These are phyloP conservation scores for Circinella minor DNA, from an alignment of 371 early-diverging fungal species.

Conservation along the genomic window DNA sequence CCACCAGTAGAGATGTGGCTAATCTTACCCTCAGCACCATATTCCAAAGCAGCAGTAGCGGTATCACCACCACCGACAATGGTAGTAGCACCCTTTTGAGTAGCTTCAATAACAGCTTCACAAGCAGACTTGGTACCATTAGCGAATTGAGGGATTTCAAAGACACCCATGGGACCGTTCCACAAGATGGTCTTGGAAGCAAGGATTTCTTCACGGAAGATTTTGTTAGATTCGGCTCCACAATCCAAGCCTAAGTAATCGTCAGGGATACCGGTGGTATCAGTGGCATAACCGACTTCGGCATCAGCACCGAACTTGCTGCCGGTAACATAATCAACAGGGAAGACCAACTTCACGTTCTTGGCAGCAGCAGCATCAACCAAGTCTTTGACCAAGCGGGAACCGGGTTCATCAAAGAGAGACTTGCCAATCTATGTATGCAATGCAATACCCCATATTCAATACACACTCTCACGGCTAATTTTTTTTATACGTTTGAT, in stretches of 20 bases:
- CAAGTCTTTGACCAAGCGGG: slow-evolving; percentile 82
- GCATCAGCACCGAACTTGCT: slow-evolving; percentile 86
- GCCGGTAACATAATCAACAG: slow-evolving; percentile 91
- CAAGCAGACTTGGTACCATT: slow-evolving; percentile 87
- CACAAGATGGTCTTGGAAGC: slow-evolving; percentile 94
- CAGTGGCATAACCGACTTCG: slow-evolving; percentile 83
- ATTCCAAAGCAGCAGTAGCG: slow-evolving; percentile 95
- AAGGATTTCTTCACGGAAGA: slow-evolving; percentile 75
- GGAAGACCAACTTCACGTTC: slow-evolving; percentile 88
- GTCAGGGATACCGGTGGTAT: slow-evolving; percentile 87
- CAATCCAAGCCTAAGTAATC: slow-evolving; percentile 95
- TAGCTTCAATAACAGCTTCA: slow-evolving; percentile 87
- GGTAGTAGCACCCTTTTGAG: slow-evolving; percentile 74
- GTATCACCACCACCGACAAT: slow-evolving; percentile 96
- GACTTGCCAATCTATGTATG: slow-evolving; percentile 85
- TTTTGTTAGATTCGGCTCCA: slow-evolving; percentile 83
- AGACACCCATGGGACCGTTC: slow-evolving; percentile 99
- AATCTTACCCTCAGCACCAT: slow-evolving; percentile 84
- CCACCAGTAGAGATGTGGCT: slow-evolving; percentile 98
- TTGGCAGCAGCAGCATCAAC: slow-evolving; percentile 88
- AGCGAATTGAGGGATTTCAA: slow-evolving; percentile 95
- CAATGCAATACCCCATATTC: not conserved
- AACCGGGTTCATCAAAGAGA: slow-evolving; percentile 89
- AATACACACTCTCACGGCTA: too few species aligned
- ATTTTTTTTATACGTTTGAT: too few species aligned